Evolutionary conservation across 108 stramenopile species (phyloP).

Genomic region (Fragilaria crotonensis): DNA sequence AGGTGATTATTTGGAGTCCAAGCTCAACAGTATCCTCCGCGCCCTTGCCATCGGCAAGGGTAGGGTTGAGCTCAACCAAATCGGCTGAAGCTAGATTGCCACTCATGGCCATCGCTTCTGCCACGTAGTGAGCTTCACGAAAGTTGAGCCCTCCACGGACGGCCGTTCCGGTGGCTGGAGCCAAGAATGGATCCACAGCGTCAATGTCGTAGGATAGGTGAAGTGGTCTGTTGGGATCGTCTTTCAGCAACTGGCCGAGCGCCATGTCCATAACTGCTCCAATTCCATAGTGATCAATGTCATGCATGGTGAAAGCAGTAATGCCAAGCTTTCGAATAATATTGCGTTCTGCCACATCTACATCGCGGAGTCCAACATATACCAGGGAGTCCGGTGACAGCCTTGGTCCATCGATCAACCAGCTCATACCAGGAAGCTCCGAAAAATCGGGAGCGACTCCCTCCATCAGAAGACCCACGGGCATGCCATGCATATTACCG

Average conservation of each 20-base stretch:
- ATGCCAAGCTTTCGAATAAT: slow-evolving; percentile 75
- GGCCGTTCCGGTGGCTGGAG: slow-evolving; percentile 97
- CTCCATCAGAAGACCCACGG: slow-evolving; percentile 89
- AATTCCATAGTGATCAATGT: slow-evolving; percentile 96
- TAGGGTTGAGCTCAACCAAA: slow-evolving; percentile 96
- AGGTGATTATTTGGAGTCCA: slow-evolving; percentile 69
- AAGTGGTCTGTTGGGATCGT: slow-evolving; percentile 66
- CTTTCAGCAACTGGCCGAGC: slow-evolving; percentile 73
- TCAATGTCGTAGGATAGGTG: slow-evolving; percentile 97
- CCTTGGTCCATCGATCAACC: slow-evolving; percentile 53
- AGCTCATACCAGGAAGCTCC: slow-evolving; percentile 86
- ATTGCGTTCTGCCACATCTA: slow-evolving; percentile 85
- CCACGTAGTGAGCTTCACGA: slow-evolving; percentile 96
- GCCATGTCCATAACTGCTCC: slow-evolving; percentile 93
- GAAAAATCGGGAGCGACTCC: slow-evolving; percentile 61
- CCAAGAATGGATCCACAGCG: slow-evolving; percentile 91
- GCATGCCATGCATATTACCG: slow-evolving; percentile 99
- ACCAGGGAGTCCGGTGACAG: slow-evolving; percentile 80
- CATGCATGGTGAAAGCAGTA: slow-evolving; percentile 90
- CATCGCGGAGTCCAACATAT: slow-evolving; percentile 95
- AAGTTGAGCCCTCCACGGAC: slow-evolving; percentile 97
- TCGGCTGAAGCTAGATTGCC: slow-evolving; percentile 93
- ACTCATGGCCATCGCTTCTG: slow-evolving; percentile 83
- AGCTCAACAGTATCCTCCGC: slow-evolving; percentile 79
- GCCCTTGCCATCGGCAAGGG: slow-evolving; percentile 68